phyloP scores from a whole-genome alignment of 352 stramenopile species.

The Achlya hypogyna region DNA sequence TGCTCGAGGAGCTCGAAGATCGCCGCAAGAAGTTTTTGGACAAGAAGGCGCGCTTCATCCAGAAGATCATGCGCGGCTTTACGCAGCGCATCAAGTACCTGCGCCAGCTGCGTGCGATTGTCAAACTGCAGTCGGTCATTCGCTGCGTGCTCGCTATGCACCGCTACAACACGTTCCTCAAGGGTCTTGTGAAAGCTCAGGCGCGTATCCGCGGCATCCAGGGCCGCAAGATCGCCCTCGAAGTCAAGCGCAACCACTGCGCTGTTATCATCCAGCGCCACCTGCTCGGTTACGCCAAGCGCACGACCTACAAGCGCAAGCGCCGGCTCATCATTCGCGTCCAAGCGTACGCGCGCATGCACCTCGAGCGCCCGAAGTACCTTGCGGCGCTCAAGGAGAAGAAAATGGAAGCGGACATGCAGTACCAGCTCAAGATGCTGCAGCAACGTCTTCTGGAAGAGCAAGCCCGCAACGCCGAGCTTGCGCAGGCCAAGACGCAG shows the following conservation, averaged over 20 bases:
- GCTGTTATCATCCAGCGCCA: conserved; percentile 80
- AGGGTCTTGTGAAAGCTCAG: conserved; percentile 48
- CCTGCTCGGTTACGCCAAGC: conserved; percentile 57
- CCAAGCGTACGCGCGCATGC: conserved; percentile 74
- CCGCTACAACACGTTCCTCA: conserved; percentile 75
- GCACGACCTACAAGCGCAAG: conserved; percentile 53
- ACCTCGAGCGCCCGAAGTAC: conserved; percentile 70
- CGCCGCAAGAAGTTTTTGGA: conserved; percentile 79
- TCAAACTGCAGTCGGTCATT: conserved; percentile 79
- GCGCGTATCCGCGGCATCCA: conserved; percentile 63
- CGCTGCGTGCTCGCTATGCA: conserved; percentile 76
- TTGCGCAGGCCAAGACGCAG: conserved; percentile 33
- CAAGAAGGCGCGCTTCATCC: conserved; percentile 63
- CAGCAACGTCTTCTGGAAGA: conserved; percentile 74
- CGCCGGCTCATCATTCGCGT: conserved; percentile 63
- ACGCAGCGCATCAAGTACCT: conserved; percentile 67
- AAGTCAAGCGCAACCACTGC: conserved; percentile 75
- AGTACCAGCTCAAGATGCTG: conserved; percentile 69
- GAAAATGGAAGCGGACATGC: conserved; percentile 79
- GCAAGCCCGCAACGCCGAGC: conserved; percentile 58
- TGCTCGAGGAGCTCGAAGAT: conserved; percentile 80
- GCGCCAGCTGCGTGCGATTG: conserved; percentile 59
- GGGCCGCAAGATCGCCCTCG: conserved; percentile 47
- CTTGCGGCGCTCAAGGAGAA: conserved; percentile 62
- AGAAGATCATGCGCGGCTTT: conserved; percentile 73